Percentiles rank a stretch among this genome's conserved stretches.
These are phyloP conservation scores for Penicillium sp. DNA, from an alignment of 2,329 filamentous ascomycete genomes.

Conservation along the genomic window DNA sequence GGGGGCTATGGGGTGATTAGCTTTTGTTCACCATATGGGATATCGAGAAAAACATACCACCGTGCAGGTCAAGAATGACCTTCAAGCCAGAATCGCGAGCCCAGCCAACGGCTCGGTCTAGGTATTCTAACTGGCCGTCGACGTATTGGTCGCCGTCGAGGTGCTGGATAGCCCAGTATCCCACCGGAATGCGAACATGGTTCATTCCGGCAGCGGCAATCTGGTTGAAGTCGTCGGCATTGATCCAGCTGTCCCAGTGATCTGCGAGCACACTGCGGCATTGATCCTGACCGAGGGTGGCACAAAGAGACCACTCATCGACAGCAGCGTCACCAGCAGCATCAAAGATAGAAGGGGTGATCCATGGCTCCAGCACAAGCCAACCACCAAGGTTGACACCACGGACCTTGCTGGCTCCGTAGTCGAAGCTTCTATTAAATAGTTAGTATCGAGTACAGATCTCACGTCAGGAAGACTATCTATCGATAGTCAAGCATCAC, in stretches of 20 bases:
- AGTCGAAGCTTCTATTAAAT: conserved; percentile 49
- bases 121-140: conserved; percentile 60
- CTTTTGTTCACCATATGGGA: background rate
- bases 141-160: conserved; percentile 62
- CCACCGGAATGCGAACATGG: conserved; percentile 66
- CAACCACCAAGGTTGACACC: conserved; percentile 68
- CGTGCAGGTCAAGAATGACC: conserved; percentile 69
- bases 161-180: conserved; percentile 64
- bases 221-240: conserved; percentile 56
- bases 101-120: conserved; percentile 62
- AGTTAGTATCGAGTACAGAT: background rate
- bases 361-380: conserved; percentile 67
- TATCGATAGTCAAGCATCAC: conserved; percentile 8
- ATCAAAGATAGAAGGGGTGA: conserved; percentile 63
- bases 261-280: conserved; percentile 51
- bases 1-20: conserved; percentile 46
- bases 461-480: background rate
- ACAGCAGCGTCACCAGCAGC: conserved; percentile 51
- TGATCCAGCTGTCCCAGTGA: conserved; percentile 64
- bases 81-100: conserved; percentile 61
- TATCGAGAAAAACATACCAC: conserved; percentile 49
- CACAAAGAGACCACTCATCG: conserved; percentile 60
- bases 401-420: conserved; percentile 57
- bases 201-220: conserved; percentile 62
- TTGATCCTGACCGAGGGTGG: conserved; percentile 52